A percentile compares a stretch with the other conserved stretches of the same genome.
Evolutionary conservation across 352 stramenopile genomes (phyloP).

Genomic region (Phytophthora cryptogea): DNA sequence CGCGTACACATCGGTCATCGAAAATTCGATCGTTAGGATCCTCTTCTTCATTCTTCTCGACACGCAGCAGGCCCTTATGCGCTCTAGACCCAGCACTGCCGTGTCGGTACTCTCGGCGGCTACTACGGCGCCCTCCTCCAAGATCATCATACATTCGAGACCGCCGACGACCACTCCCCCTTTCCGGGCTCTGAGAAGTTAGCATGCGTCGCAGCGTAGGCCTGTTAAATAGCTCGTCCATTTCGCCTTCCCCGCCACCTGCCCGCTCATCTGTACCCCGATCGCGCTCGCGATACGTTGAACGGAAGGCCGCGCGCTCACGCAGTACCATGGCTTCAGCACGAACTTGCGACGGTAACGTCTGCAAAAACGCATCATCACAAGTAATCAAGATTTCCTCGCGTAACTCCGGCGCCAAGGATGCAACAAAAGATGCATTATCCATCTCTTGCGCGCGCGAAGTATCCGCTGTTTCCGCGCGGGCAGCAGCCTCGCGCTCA

Average conservation of each 20-base stretch:
- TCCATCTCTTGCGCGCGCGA: conserved; percentile 98
- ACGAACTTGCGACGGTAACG: conserved; percentile 92
- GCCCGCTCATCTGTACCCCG: conserved; percentile 31
- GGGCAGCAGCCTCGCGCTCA: conserved; percentile 82
- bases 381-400: conserved; percentile 97
- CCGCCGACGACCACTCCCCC: conserved; percentile 42
- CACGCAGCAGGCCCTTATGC: conserved; percentile 66
- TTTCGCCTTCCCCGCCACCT: conserved; percentile 49
- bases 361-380: conserved; percentile 95
- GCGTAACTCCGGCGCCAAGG: conserved; percentile 93
- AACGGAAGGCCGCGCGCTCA: conserved; percentile 89
- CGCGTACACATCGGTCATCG: conserved; percentile 66
- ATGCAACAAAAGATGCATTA: conserved; percentile 97
- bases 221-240: conserved; percentile 69
- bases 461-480: conserved; percentile 84
- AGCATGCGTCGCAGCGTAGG: conserved; percentile 82
- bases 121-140: conserved; percentile 47
- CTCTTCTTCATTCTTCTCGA: conserved; percentile 81
- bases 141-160: conserved; percentile 53
- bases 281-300: conserved; percentile 58
- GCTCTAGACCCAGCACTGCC: conserved; percentile 14
- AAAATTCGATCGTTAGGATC: conserved; percentile 60
- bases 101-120: conserved; percentile 37
- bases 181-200: conserved; percentile 70
- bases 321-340: conserved; percentile 96